A percentile compares a stretch with the other conserved stretches of the same genome.
Evolutionary conservation across 2,329 filamentous ascomycete genomes (phyloP).

Genomic region (Orbilia quercus): DNA sequence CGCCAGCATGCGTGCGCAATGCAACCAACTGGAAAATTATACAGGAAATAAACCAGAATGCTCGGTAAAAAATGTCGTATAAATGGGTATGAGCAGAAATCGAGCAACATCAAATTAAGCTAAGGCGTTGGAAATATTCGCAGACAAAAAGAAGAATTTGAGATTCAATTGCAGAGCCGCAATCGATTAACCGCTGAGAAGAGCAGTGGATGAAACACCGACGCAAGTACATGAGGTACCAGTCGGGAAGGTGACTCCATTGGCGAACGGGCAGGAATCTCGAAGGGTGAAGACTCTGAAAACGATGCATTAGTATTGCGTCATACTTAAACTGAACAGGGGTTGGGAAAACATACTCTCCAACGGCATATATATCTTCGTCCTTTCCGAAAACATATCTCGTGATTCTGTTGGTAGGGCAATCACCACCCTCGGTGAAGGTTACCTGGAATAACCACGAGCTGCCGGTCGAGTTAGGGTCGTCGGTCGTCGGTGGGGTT

Average conservation of each 20-base stretch:
- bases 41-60: neutral
- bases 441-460: constrained; percentile 38
- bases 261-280: constrained; percentile 6
- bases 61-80: neutral
- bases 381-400: constrained; percentile 31
- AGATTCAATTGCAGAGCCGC: no score
- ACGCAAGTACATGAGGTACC: constrained; percentile 52
- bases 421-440: constrained; percentile 27
- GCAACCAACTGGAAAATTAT: neutral
- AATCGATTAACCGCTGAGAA: neutral
- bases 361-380: constrained; percentile 38
- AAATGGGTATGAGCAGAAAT: no score
- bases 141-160: no score
- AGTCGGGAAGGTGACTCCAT: constrained; percentile 13
- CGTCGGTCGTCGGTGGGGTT: constrained; percentile 26
- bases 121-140: no score
- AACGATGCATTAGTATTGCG: neutral
- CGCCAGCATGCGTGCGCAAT: constrained; percentile 5
- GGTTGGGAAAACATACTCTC: constrained; percentile 41
- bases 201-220: constrained; percentile 31
- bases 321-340: neutral
- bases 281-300: constrained; percentile 33
- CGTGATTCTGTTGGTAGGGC: constrained; percentile 32
- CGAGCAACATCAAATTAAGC: no score
- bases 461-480: constrained; percentile 20